Evolutionary conservation across 257 asterid genomes (phyloP), one percentile per base, ranked within the genome.

Genomic region (Fraxinus excelsior): DNA sequence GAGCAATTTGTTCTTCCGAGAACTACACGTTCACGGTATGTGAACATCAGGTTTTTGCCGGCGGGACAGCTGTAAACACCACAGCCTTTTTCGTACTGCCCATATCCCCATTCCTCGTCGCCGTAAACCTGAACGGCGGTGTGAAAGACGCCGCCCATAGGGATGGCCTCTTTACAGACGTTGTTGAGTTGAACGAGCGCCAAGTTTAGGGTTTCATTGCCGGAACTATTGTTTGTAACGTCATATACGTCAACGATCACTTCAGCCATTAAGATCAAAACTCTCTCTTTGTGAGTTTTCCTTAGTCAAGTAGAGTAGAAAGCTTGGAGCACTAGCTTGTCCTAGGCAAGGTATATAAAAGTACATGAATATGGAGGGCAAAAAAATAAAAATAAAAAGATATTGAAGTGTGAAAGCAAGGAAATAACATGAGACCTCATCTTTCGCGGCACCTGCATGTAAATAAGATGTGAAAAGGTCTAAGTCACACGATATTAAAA

Each of bases 31-130:
- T 75, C 72, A 1, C 79, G 72, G 69, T 35, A 23, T 0, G 65
- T 75, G 64, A 14, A 65, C 53, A 23, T 64, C 46, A 69, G 66
- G 14, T 65, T 62, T 44, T 28, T 65, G 12, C 62, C 19, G 21
- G 73, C 79, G 28, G 79, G 79, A 18, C 73, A 75, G 12, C 73
- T 75, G 79, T 35, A 75, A 64, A 65, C 60, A 18, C 46, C 79
- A 44, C 31, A 35, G 46, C 79, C 79, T 10, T 28, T 65, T 0
- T 42, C 65, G 37, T 66, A 21, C 1, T n/a, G 19, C 7, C 65
- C 66, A 11, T 64, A 75, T 13, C 72, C 65, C 79, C 79, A 75
- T 65, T 75, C 73, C 0, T 35, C 79, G 60, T 65, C 69, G 21
- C 40, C 79, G 26, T 75, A 64, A 40, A 75, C 40, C 67, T 75